These are phyloP conservation scores for Penicillium polonicum DNA, from an alignment of 2,329 filamentous ascomycete species.

Conservation along the genomic window DNA sequence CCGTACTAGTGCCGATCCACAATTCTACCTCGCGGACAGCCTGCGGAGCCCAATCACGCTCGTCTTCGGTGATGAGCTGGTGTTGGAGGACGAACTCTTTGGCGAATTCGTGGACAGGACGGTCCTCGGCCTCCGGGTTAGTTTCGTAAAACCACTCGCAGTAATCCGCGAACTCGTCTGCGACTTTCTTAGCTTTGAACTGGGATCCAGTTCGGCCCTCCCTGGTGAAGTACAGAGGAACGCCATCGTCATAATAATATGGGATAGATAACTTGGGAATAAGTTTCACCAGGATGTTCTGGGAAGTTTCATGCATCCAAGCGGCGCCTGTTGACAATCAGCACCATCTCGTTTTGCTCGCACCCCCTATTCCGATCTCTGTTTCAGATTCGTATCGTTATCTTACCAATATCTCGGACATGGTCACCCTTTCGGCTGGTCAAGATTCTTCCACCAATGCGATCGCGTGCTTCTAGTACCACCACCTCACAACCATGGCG, in stretches of 20 bases:
- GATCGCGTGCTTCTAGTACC: conserved; percentile 37
- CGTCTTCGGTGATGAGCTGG: conserved; percentile 43
- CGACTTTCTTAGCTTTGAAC: conserved; percentile 50
- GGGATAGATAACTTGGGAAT: conserved; percentile 44
- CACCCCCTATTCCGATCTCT: background rate
- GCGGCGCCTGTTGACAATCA: conserved; percentile 37
- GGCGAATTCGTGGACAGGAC: conserved; percentile 41
- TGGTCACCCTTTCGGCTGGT: conserved; percentile 39
- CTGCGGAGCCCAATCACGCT: conserved; percentile 47
- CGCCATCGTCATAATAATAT: conserved; percentile 48
- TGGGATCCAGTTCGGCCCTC: conserved; percentile 45
- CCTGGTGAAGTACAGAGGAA: conserved; percentile 44
- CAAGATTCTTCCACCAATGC: conserved; percentile 41
- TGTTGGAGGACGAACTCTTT: conserved; percentile 43
- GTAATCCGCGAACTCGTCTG: conserved; percentile 48
- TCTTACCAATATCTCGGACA: conserved; percentile 43
- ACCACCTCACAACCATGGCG: conserved; percentile 37
- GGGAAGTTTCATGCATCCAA: conserved; percentile 49
- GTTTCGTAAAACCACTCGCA: conserved; percentile 44
- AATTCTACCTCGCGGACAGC: conserved; percentile 46
- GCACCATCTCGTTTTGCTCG: background rate
- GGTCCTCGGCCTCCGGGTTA: conserved; percentile 44
- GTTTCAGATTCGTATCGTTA: background rate
- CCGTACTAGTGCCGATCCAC: conserved; percentile 46
- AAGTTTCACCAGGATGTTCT: conserved; percentile 46